A percentile compares a stretch with the other conserved stretches of the same genome.
Conservation (phyloP, 208 protist species). For the Acanthamoeba culbertsoni region DNA sequence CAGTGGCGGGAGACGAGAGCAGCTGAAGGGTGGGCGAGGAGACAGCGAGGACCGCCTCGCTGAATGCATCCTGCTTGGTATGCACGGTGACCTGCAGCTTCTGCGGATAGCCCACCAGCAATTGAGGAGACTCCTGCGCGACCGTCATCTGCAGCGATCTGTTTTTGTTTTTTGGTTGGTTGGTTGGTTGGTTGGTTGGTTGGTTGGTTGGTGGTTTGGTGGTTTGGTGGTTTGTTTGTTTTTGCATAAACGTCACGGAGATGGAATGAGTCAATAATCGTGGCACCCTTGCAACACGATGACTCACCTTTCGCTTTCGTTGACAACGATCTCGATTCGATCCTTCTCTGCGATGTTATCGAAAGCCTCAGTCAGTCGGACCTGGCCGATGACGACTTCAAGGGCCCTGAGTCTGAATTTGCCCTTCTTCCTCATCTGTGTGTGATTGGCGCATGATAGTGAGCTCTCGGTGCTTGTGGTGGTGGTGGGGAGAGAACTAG, state of each 20-base stretch:
- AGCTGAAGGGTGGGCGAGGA: not conserved
- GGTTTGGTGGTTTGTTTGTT: too few species aligned
- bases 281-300: not conserved
- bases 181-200: too few species aligned
- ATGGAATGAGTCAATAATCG: too few species aligned
- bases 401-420: not conserved
- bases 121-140: not conserved
- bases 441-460: not conserved
- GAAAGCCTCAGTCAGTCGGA: not conserved
- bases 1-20: not conserved
- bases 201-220: too few species aligned
- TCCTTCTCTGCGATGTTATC: not conserved
- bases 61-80: slow-evolving; percentile 12
- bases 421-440: not conserved
- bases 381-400: not conserved
- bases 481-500: not conserved
- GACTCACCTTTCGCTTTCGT: not conserved
- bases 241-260: too few species aligned
- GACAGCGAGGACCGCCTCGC: not conserved
- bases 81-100: not conserved
- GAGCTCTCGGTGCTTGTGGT: not conserved
- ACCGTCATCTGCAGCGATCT: not conserved
- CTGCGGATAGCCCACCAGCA: not conserved
- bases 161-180: not conserved
- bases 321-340: not conserved